Evolutionary conservation across 768 basidiomycete genomes (phyloP).

Genomic region (Auricularia sp.): DNA sequence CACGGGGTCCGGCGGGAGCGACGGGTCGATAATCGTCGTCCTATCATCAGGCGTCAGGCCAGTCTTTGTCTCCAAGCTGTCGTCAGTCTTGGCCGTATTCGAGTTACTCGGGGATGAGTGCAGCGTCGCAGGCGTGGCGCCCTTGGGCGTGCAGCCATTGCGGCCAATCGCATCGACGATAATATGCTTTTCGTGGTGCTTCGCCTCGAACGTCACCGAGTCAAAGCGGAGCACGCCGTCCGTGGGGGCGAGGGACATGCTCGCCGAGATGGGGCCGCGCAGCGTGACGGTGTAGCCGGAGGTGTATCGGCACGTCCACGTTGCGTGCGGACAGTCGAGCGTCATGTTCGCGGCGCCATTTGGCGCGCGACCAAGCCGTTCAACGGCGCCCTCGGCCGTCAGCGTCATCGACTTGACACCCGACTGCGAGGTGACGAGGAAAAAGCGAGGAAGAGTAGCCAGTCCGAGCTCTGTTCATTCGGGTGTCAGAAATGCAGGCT

Average conservation of each 20-base stretch:
- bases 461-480: conserved; percentile 56
- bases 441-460: conserved; percentile 73
- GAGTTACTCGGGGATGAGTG: conserved; percentile 5
- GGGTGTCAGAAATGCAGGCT: not conserved
- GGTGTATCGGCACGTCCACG: conserved; percentile 74
- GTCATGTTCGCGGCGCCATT: conserved; percentile 18
- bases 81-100: conserved; percentile 5
- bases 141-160: conserved; percentile 19
- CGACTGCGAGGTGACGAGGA: conserved; percentile 73
- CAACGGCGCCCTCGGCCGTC: conserved; percentile 67
- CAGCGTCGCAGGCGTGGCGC: conserved; percentile 36
- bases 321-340: conserved; percentile 60
- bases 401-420: conserved; percentile 78
- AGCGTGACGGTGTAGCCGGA: conserved; percentile 74
- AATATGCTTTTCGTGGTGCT: conserved; percentile 63
- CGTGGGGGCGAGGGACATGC: conserved; percentile 33
- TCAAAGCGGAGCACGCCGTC: conserved; percentile 50
- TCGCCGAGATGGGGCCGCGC: conserved; percentile 62
- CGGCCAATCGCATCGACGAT: conserved; percentile 26
- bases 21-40: conserved; percentile 45
- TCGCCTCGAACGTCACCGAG: conserved; percentile 63
- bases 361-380: conserved; percentile 37
- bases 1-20: conserved; percentile 73
- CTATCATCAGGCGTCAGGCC: conserved; percentile 13
- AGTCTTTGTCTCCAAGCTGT: not conserved